Evolutionary conservation across 805 yeast species (phyloP), one percentile per base, ranked within the genome.

Genomic region (Saccharomycopsis fibuligera): DNA sequence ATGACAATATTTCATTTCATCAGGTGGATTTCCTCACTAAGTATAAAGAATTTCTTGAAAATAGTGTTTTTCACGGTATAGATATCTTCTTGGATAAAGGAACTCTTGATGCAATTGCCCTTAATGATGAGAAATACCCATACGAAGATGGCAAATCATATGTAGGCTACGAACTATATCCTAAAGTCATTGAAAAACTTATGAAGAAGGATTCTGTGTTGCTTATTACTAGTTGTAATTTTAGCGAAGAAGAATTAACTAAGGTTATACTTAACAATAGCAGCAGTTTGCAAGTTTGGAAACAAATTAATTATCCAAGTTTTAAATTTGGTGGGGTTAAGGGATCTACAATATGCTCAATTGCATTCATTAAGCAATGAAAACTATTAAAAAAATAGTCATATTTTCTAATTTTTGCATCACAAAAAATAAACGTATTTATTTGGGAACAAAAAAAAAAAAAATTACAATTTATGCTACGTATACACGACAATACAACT

Each of bases 71-170:
- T 1, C 70, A 65, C 3, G 59, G 68, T 21, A 89, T 77, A 65
- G 96, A 90, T 60, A 63, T 93, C 6, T 76, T 91, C 1, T 67
- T 89, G 16, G 99, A 93, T 65, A 93, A 93, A 63, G 99, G 99
- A 6, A 93, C 99, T 0, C 67, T 93, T 21, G 99, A 93, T 67
- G 99, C 99, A 4, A 91, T 93, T 53, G 97, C 96, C 0, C 72
- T 93, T 40, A 86, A 87, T 62, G 83, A 83, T 21, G 56, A 68
- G 1, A 72, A 65, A 19, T 76, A 75, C 50, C 72, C 65, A 6
- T 67, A 66, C 10, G 72, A 69, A 5, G 42, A 44, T 27, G 46
- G 41, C 2, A 24, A 41, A 9, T 14, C 16, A 19, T 40, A 39
- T 30, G 8, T 37, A 56, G 74, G 76, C 5, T 61, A 75, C 49